A percentile compares a stretch with the other conserved stretches of the same genome.
These are phyloP conservation scores for Leptomonas pyrrhocoris DNA, from an alignment of 208 protist species.

Conservation along the genomic window DNA sequence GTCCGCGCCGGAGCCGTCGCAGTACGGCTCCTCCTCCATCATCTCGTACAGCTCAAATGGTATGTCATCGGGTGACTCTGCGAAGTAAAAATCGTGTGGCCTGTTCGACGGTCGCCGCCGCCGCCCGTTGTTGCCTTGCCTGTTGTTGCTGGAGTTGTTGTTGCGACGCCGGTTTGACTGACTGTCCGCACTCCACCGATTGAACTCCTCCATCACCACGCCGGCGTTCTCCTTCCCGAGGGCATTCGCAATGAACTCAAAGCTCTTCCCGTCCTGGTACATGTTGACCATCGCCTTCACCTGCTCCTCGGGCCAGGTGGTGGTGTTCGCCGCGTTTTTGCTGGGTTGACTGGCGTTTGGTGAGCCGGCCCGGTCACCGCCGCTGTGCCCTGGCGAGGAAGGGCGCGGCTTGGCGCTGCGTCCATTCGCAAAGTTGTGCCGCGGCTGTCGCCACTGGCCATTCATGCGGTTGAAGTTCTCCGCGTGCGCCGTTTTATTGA, in stretches of 20 bases:
- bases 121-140: conserved; percentile 8
- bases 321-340: conserved; percentile 31
- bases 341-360: conserved; percentile 15
- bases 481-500: conserved; percentile 20
- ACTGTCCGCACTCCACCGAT: conserved; percentile 75
- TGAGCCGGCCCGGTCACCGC: conserved; percentile 12
- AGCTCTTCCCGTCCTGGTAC: conserved; percentile 92
- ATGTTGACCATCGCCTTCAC: conserved; percentile 85
- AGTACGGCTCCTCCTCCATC: conserved; percentile 45
- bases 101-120: conserved; percentile 10
- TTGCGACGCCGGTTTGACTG: conserved; percentile 36
- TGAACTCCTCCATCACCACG: conserved; percentile 82
- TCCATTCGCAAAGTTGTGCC: conserved; percentile 1
- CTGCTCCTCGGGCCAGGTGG: conserved; percentile 76
- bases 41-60: conserved; percentile 59
- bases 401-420: conserved; percentile 2
- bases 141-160: conserved; percentile 10
- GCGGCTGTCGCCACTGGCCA: conserved; percentile 18
- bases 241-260: conserved; percentile 91
- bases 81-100: conserved; percentile 59
- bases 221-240: conserved; percentile 60
- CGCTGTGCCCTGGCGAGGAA: conserved; percentile 11
- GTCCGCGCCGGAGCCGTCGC: conserved; percentile 27
- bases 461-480: conserved; percentile 29
- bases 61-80: conserved; percentile 71